Percentiles rank a stretch among this genome's conserved stretches.
phyloP scores from a whole-genome alignment of 2,329 filamentous ascomycete species.

The Balansia obtecta region DNA sequence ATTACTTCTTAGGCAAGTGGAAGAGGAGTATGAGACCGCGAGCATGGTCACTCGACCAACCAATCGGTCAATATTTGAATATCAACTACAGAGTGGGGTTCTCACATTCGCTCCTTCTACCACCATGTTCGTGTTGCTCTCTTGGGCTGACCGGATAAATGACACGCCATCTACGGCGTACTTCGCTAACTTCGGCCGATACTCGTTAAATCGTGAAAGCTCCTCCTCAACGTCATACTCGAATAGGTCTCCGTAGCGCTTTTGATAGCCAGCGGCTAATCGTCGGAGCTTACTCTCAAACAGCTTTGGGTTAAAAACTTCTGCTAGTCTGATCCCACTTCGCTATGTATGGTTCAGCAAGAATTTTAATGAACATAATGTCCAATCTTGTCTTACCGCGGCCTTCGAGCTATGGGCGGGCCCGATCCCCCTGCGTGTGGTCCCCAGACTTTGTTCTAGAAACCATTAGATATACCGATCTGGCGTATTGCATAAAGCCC shows the following conservation, averaged over 20 bases:
- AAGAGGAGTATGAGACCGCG: conserved; percentile 10
- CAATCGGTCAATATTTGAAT: neutral
- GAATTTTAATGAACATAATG: neutral
- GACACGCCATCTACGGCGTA: conserved; percentile 54
- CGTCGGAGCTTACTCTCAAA: conserved; percentile 55
- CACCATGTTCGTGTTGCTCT: conserved; percentile 45
- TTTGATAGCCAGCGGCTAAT: conserved; percentile 47
- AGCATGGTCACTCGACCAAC: conserved; percentile 10
- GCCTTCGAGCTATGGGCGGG: conserved; percentile 11
- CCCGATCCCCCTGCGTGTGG: conserved; percentile 7
- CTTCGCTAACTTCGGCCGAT: conserved; percentile 35
- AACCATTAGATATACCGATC: neutral
- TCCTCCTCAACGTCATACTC: conserved; percentile 55
- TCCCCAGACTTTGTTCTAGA: neutral
- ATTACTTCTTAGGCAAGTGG: conserved; percentile 7
- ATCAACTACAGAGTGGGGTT: conserved; percentile 1
- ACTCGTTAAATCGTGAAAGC: conserved; percentile 45
- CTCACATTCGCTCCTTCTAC: conserved; percentile 49
- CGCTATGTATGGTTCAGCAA: conserved; percentile 25
- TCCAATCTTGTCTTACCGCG: conserved; percentile 5
- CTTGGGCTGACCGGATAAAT: conserved; percentile 49
- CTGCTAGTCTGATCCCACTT: conserved; percentile 52
- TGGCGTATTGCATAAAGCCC: neutral
- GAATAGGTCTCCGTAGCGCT: conserved; percentile 53
- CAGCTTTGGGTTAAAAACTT: conserved; percentile 52